Evolutionary conservation across 495 filamentous ascomycete species (phyloP).

Genomic region (Xylaria acuta): DNA sequence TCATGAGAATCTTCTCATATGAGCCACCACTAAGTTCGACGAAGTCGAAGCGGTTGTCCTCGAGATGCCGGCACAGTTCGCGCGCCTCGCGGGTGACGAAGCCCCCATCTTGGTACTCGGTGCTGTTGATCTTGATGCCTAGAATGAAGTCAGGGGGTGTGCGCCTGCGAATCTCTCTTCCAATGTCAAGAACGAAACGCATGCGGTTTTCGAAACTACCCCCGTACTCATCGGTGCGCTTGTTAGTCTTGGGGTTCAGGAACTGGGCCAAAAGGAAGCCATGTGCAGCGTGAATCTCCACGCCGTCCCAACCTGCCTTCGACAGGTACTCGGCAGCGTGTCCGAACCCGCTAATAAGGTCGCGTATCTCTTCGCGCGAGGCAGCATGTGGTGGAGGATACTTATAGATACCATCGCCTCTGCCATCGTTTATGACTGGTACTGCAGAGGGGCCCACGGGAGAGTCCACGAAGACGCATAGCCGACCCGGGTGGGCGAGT

Average conservation of each 20-base stretch:
- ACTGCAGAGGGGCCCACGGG: no score
- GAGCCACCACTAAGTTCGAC: conserved; percentile 1
- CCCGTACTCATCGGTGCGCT: conserved; percentile 1
- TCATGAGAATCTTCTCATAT: conserved; percentile 1
- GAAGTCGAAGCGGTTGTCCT: background rate
- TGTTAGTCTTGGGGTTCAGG: background rate
- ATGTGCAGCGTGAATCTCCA: conserved; percentile 6
- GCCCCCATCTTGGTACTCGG: background rate
- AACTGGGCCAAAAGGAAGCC: background rate
- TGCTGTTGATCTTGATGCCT: background rate
- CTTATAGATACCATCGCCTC: conserved; percentile 63
- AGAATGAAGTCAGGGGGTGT: background rate
- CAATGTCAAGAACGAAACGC: background rate
- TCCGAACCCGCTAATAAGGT: conserved; percentile 60
- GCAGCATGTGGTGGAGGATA: conserved; percentile 49
- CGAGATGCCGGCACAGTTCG: background rate
- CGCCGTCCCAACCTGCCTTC: background rate
- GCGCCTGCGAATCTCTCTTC: background rate
- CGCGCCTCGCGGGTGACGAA: background rate
- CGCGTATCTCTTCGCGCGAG: conserved; percentile 36
- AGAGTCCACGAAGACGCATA: no score
- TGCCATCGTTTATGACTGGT: background rate
- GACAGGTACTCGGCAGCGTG: conserved; percentile 54
- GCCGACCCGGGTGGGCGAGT: no score
- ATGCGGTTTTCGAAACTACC: background rate